phyloP scores from a whole-genome alignment of 768 basidiomycete genomes.

The Sarcodon aspratus region DNA sequence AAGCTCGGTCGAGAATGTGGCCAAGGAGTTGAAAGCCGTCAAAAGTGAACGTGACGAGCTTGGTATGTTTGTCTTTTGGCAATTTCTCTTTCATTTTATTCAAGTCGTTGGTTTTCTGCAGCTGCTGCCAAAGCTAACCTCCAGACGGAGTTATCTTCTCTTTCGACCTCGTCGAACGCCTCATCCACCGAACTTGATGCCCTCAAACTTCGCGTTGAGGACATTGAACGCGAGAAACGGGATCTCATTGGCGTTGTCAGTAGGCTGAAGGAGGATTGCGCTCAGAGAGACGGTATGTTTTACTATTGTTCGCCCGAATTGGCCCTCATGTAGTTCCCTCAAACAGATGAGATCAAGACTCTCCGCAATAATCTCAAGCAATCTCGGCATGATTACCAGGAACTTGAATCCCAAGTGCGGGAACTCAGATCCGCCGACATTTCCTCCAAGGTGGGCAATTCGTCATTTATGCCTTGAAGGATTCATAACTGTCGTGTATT shows the following conservation, averaged over 20 bases:
- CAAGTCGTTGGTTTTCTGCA: constrained; percentile 18
- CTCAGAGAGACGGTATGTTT: constrained; percentile 61
- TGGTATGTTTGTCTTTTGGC: constrained; percentile 27
- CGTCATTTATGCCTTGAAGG: neutral
- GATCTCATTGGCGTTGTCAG: constrained; percentile 79
- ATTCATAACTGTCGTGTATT: constrained; percentile 4
- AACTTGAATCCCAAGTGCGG: constrained; percentile 54
- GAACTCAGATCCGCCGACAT: constrained; percentile 69
- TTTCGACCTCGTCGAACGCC: constrained; percentile 47
- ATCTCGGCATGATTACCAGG: constrained; percentile 61
- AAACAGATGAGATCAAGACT: constrained; percentile 57
- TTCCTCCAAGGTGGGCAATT: constrained; percentile 50
- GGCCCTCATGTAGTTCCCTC: neutral
- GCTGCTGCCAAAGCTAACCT: constrained; percentile 34
- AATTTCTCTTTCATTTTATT: constrained; percentile 1
- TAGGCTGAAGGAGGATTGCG: constrained; percentile 65
- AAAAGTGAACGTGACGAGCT: constrained; percentile 59
- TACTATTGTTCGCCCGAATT: neutral
- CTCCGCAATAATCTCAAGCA: constrained; percentile 63
- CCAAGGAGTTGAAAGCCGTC: constrained; percentile 41
- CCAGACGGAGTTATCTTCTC: constrained; percentile 41
- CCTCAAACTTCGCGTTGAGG: constrained; percentile 52
- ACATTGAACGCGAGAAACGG: constrained; percentile 82
- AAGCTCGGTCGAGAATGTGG: constrained; percentile 33
- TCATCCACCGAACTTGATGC: constrained; percentile 52